Evolutionary conservation across 257 asterid genomes (phyloP).

Genomic region (Fraxinus pennsylvanica): DNA sequence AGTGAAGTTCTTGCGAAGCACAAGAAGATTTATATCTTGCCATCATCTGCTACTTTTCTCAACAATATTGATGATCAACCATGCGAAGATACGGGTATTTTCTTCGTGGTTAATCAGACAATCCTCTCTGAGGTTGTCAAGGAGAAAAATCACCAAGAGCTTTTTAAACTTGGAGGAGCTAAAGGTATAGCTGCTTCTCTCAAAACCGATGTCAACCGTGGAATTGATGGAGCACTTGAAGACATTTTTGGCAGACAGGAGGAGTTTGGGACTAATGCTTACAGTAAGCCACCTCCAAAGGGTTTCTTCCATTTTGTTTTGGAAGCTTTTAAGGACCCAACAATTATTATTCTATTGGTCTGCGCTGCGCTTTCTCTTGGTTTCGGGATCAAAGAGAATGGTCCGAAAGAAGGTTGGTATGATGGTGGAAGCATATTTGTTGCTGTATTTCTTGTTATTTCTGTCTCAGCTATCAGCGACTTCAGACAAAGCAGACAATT

Average conservation of each 20-base stretch:
- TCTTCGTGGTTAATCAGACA: slow-evolving; percentile 20
- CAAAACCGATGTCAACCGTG: slow-evolving; percentile 19
- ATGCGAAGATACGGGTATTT: neutral
- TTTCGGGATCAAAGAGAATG: slow-evolving; percentile 28
- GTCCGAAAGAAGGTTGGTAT: slow-evolving; percentile 31
- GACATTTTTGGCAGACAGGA: slow-evolving; percentile 28
- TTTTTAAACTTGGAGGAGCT: slow-evolving; percentile 33
- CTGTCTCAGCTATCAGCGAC: slow-evolving; percentile 27
- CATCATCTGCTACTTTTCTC: neutral
- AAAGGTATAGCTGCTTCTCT: slow-evolving; percentile 34
- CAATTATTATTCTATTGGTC: slow-evolving; percentile 25
- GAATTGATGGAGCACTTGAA: slow-evolving; percentile 30
- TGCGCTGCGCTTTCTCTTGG: slow-evolving; percentile 22
- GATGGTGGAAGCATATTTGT: slow-evolving; percentile 34
- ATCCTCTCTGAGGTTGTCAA: slow-evolving; percentile 37
- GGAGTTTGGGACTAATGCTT: slow-evolving; percentile 42
- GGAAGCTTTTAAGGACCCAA: slow-evolving; percentile 27
- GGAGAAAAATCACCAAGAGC: slow-evolving; percentile 31
- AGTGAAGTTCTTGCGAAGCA: neutral
- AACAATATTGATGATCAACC: slow-evolving; percentile 6
- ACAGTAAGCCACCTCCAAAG: slow-evolving; percentile 24
- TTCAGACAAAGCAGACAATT: slow-evolving; percentile 27
- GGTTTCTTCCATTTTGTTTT: slow-evolving; percentile 21
- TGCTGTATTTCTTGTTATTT: slow-evolving; percentile 30
- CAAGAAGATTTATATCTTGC: neutral